Base-by-base conservation (phyloP, 179 eudicot species). In the Spergularia azorica region DNA sequence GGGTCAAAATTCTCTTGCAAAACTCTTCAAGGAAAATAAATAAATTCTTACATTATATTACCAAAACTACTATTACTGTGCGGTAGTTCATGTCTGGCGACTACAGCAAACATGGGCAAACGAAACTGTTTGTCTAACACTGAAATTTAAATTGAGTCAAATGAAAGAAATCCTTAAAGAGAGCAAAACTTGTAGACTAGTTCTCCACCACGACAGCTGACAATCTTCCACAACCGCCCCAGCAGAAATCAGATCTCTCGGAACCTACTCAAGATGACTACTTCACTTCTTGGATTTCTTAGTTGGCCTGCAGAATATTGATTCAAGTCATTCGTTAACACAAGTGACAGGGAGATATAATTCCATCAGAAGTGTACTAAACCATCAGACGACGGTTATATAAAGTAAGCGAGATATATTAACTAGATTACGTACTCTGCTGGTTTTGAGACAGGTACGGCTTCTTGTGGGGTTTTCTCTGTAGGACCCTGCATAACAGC, bases 211-310 rank as follows among this genome's bases (percentile, higher is more conserved):
- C 6, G 8, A 43, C 48, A 4, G 48, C 48, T 43, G 48, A 43
- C 48, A 51, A 62, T 54, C 17, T 18, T 20, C 4, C 18, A 17
- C 39, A 46, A 18, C 39, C 38, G 54, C 52, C 58, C 32, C 36
- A 41, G 21, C 61, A n/a, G n/a, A 63, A 74, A 51, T 17, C 13
- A 12, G 69, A 50, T 36, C 26, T 43, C 10, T 61, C 36, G 56
- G 68, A 41, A 55, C 41, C 72, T 63, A 46, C 41, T 54, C 70
- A 4, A 63, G 13, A 56, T 21, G 9, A 15, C 26, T 9, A 52
- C 38, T 74, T 81, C 74, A 76, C 80, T 81, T 81, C 80, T 81
- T 81, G 12, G 83, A 67, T 51, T 81, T 81, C 74, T 81, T 81
- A 8, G 77, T 46, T 20, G 59, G 70, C 70, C 81, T 78, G 81